Base-by-base conservation (phyloP, 2,329 filamentous ascomycete genomes). In the Lasiodiplodia sp. region DNA sequence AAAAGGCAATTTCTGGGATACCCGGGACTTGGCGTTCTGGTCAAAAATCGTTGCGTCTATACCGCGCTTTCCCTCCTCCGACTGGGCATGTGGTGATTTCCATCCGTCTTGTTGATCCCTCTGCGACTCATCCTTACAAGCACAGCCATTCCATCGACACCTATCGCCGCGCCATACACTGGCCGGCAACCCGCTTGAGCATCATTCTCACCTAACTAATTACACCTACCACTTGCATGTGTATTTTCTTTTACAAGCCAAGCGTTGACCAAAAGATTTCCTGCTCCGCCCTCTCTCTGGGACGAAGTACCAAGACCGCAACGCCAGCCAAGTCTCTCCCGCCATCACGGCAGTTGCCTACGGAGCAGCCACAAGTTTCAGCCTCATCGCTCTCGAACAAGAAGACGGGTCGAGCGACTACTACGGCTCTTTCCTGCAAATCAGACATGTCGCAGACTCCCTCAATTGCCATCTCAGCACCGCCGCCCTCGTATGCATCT, bases 1-100 rank as follows among this genome's bases (percentile, higher is more conserved):
- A 65, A 65, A 53, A 25, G 49, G 62, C 34, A 65, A 55, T 51
- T 55, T 55, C 57, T 51, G 25, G 40, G 44, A 63, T 63, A 63
- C 25, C 58, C 58, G 58, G 49, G 40, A n/a, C 38, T 51, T 44
- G 40, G 58, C 58, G 58, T 63, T 31, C 49, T 21, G 44, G 58
- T 23, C 34, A 49, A 51, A 63, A 49, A 51, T 18, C 4, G 14
- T 40, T 47, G 25, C 4, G 38, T 44, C 23, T 60, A 10, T 14
- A 60, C 21, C 25, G 28, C 25, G 40, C 57, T 28, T 63, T 49
- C 58, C 58, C 11, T 49, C 10, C 40, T 16, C 37, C 21, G 12
- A 44, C 38, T 21, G 12, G 16, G 31, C 23, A n/a, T 40, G 40
- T 44, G 40, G 40, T 44, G 40, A 44, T 44, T n/a, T 21, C 44